Conservation (phyloP, 148 eudicot genomes). For the Chenopodium berlandieri region DNA sequence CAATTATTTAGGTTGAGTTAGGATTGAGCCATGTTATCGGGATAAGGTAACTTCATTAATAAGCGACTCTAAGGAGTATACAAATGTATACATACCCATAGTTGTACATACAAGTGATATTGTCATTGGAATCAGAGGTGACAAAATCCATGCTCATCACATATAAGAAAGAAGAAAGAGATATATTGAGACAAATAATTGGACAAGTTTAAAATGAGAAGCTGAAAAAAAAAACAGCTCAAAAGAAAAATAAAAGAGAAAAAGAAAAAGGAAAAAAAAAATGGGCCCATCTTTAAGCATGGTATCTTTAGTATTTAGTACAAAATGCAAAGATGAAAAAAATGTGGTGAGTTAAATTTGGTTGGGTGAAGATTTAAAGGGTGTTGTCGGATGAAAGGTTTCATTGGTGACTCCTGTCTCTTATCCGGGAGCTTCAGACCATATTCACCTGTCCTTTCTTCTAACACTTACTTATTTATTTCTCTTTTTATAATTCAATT, state of each 20-base stretch:
- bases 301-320: background rate
- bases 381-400: constrained; percentile 31
- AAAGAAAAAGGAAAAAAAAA: background rate
- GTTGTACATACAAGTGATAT: background rate
- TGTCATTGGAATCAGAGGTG: background rate
- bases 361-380: background rate
- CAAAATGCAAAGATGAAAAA: background rate
- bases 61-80: background rate
- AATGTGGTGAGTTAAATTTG: background rate
- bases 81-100: background rate
- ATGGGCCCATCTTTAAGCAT: background rate
- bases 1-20: no score
- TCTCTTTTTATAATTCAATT: background rate
- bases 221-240: background rate
- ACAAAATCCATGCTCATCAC: background rate
- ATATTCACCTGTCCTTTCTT: no score
- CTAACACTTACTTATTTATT: background rate
- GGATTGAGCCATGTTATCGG: no score
- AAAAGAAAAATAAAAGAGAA: background rate
- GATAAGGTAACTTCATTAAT: no score
- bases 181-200: background rate
- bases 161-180: no score
- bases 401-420: constrained; percentile 35
- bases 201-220: background rate
- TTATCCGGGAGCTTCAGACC: constrained; percentile 23